Conservation (phyloP, 164 flowering plant genomes). For the Malania oleifera region DNA sequence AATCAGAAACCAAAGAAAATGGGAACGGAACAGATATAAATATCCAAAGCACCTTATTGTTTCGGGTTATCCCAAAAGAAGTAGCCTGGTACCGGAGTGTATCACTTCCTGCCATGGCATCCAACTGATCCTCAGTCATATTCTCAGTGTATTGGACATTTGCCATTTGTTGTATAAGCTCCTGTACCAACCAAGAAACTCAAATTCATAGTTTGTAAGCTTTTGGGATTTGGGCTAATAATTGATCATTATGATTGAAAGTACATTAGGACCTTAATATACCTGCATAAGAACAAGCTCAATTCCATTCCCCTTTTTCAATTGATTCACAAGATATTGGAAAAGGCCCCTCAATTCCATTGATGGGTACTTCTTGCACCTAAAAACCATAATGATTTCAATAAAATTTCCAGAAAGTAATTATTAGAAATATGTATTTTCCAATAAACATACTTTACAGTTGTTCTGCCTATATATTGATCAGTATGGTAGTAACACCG, state of each 20-base stretch:
- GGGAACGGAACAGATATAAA: too few species aligned
- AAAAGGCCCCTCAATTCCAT: conserved; percentile 98
- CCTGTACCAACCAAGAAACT: conserved; percentile 40
- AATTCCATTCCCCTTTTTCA: conserved; percentile 87
- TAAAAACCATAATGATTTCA: conserved; percentile 17
- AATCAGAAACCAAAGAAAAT: too few species aligned
- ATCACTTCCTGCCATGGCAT: conserved; percentile 99
- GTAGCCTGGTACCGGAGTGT: conserved; percentile 96
- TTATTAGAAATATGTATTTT: neutral
- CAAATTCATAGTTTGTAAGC: conserved; percentile 4
- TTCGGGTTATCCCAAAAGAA: conserved; percentile 82
- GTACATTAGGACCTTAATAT: conserved; percentile 7
- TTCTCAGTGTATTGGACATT: conserved; percentile 97
- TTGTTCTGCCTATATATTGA: neutral
- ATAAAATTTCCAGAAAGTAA: neutral
- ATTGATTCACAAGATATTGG: conserved; percentile 94
- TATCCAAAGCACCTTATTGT: conserved; percentile 74
- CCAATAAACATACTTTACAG: neutral
- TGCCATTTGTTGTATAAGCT: conserved; percentile 99
- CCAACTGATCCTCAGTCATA: conserved; percentile 96
- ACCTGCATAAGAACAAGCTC: conserved; percentile 99
- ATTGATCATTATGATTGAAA: neutral
- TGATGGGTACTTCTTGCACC: conserved; percentile 99
- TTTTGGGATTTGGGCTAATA: neutral
- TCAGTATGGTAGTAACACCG: too few species aligned